A percentile compares a stretch with the other conserved stretches of the same genome.
phyloP scores from a whole-genome alignment of 495 filamentous ascomycete genomes.

The Talaromyces nanjingensis region DNA sequence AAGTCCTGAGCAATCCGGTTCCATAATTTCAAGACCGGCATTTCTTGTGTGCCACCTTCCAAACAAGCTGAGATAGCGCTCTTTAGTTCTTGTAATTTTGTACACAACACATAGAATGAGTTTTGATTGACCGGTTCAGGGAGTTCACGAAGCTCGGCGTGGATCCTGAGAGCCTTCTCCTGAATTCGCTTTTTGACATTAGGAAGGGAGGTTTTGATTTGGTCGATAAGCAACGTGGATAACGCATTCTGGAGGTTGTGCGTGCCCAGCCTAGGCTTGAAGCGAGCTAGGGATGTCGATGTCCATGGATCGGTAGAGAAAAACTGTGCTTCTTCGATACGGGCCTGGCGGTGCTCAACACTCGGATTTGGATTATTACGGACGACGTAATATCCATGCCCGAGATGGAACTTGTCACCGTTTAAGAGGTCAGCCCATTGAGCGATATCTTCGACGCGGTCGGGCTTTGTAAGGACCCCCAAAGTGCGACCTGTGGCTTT shows the following conservation, averaged over 20 bases:
- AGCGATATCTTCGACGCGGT: conserved; percentile 47
- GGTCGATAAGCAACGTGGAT: conserved; percentile 43
- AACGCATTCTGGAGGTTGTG: conserved; percentile 46
- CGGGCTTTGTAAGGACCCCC: conserved; percentile 77
- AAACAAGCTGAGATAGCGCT: conserved; percentile 24
- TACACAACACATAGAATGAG: conserved; percentile 27
- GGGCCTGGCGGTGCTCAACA: conserved; percentile 45
- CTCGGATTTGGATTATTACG: conserved; percentile 48
- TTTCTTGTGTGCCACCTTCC: conserved; percentile 24
- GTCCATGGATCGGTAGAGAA: conserved; percentile 48
- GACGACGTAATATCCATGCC: conserved; percentile 60
- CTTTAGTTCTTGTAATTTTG: conserved; percentile 26
- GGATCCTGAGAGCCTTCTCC: conserved; percentile 37
- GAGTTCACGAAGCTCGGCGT: conserved; percentile 37
- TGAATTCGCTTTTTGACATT: conserved; percentile 51
- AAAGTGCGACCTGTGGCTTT: conserved; percentile 58
- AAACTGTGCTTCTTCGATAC: conserved; percentile 51
- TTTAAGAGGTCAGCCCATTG: conserved; percentile 55
- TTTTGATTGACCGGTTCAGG: conserved; percentile 49
- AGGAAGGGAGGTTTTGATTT: conserved; percentile 56
- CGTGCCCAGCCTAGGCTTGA: conserved; percentile 51
- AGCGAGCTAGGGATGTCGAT: conserved; percentile 27
- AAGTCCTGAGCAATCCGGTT: conserved; percentile 29
- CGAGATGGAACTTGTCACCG: conserved; percentile 46
- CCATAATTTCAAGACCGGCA: conserved; percentile 32